phyloP scores from a whole-genome alignment of 208 protist genomes.

The Naegleria lovaniensis region DNA sequence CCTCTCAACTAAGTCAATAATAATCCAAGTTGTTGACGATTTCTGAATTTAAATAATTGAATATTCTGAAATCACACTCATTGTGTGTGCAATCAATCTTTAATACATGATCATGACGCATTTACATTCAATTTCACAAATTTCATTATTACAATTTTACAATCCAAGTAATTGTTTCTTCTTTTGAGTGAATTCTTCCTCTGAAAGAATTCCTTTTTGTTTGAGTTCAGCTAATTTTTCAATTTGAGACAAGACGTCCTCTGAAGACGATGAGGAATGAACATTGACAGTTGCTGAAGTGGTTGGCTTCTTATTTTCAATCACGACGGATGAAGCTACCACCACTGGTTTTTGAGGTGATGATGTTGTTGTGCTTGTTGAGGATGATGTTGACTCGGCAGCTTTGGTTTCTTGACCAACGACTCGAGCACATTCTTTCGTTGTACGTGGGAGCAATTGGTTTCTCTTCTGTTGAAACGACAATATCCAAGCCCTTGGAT shows the following conservation, averaged over 20 bases:
- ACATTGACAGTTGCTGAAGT: neutral
- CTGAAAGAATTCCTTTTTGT: constrained; percentile 4
- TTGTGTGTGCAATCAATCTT: too few relatives aligned
- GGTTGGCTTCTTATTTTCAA: neutral
- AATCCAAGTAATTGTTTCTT: constrained; percentile 15
- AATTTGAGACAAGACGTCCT: neutral
- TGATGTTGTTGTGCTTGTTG: neutral
- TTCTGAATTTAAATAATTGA: too few relatives aligned
- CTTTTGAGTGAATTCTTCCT: neutral
- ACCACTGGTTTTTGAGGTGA: neutral
- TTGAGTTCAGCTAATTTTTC: neutral
- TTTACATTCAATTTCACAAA: too few relatives aligned
- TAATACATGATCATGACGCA: too few relatives aligned
- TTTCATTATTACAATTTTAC: too few relatives aligned
- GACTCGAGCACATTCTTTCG: neutral
- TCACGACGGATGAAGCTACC: neutral
- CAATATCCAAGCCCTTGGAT: neutral
- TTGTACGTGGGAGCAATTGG: neutral
- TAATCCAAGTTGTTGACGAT: too few relatives aligned
- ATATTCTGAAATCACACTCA: too few relatives aligned
- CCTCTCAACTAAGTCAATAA: constrained; percentile 4
- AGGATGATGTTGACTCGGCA: neutral
- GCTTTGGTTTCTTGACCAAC: neutral
- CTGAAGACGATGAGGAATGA: neutral
- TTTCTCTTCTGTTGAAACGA: neutral